Evolutionary conservation across 78 protist genomes (phyloP).

Genomic region (Planoprotostelium fungivorum): DNA sequence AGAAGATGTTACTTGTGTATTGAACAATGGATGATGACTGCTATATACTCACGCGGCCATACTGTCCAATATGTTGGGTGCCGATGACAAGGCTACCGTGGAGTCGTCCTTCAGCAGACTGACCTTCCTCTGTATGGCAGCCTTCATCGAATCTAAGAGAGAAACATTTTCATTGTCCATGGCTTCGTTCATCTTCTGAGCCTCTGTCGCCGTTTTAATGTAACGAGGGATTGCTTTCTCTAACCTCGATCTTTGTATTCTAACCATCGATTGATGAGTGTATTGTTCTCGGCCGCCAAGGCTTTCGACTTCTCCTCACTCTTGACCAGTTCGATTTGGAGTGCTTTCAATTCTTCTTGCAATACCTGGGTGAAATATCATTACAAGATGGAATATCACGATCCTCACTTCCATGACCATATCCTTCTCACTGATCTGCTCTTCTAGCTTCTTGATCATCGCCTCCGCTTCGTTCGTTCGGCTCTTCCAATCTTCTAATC

Average conservation of each 20-base stretch:
- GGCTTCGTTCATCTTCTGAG: neutral
- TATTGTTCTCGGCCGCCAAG: neutral
- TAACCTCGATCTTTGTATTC: neutral
- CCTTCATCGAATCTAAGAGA: neutral
- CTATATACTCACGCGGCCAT: neutral
- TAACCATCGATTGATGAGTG: neutral
- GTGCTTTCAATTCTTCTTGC: conserved; percentile 30
- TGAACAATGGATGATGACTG: too few relatives aligned
- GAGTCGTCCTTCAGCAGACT: neutral
- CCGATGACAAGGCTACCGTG: neutral
- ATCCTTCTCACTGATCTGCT: conserved; percentile 26
- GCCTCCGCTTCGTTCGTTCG: neutral
- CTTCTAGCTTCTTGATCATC: conserved; percentile 13
- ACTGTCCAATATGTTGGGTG: neutral
- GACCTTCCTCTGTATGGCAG: neutral
- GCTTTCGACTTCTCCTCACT: neutral
- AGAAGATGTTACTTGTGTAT: too few relatives aligned
- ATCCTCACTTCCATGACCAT: conserved; percentile 1
- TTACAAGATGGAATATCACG: neutral
- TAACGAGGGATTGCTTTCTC: neutral
- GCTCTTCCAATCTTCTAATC: neutral
- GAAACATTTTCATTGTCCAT: neutral
- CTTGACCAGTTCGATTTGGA: conserved; percentile 11
- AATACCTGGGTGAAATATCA: conserved; percentile 15
- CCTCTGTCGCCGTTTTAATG: neutral